Base-by-base conservation (phyloP, 306 rosid genomes). In the Prunus mume region DNA sequence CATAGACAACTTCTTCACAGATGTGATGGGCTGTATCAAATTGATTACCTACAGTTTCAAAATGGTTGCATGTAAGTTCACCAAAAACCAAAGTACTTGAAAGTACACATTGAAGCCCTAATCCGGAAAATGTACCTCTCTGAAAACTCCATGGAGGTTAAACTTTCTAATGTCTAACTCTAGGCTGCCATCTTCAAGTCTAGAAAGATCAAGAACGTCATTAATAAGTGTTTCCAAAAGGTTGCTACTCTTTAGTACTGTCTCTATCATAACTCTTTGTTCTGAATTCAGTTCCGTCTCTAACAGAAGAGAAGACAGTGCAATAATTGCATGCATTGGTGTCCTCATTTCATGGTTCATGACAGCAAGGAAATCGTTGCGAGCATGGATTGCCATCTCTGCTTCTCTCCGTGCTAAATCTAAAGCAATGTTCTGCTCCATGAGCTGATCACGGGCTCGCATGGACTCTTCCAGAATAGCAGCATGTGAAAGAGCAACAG, bases 331-430 rank as follows among this genome's bases (percentile, higher is more conserved):
- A 54, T 91, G 90, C 98, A 93, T 91, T 25, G 98, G 98, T 3
- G 94, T 93, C 85, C 97, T 88, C 98, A 93, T 93, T 89, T 91
- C 98, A 86, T 93, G 91, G 80, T 91, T 93, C 98, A 93, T 89
- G 86, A 93, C 97, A 55, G 96, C 83, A 67, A 91, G 93, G 86
- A 94, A 94, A 82, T 91, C 97, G 64, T 90, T 87, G 72, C 97
- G 97, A 71, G 97, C 98, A 43, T 84, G 97, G 83, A 91, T 89
- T 24, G 97, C 98, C 76, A 52, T 80, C 87, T 91, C 97, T n/a
- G 98, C 97, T 70, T 94, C 97, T 69, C 85, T 81, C 69, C 93
- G 91, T 66, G 98, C 97, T 82, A 80, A 81, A 77, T 94, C 92
- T 73, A 94, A 86, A 84, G 96, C 96, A 67, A 73, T 78, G 58